Base-by-base conservation (phyloP, 2,329 filamentous ascomycete genomes). In the Epichloe festucae region DNA sequence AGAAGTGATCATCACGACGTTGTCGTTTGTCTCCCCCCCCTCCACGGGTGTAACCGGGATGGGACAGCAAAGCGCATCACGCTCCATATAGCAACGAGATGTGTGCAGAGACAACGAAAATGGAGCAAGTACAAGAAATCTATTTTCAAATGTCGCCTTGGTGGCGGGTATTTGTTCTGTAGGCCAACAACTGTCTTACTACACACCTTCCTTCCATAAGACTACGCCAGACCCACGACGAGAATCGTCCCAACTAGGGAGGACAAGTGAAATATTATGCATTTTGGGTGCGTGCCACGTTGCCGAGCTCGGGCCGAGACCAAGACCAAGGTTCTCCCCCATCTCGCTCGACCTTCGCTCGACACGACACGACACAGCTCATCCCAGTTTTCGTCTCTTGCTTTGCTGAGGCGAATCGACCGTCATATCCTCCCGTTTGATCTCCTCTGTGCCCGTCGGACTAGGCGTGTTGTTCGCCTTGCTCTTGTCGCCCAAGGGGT, bases 361-460 rank as follows among this genome's bases (percentile, higher is more conserved):
- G 27, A 27, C 7, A 17, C 15, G 8, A 10, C 7, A 17, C n/a
- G n/a, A n/a, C n/a, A n/a, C n/a, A 17, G 14, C 8, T 61, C 54
- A 69, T 27, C 57, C 62, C 41, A 70, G 54, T 7, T 71, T 67
- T 34, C 71, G 64, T 23, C 70, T 63, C 61, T 73, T 73, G 12
- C 56, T 58, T 34, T 62, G 63, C 31, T 60, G 60, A 46, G 57
- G 56, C 0, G 62, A 58, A 23, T 56, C 54, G 36, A 59, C 21
- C 2, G 57, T 61, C 17, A 73, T 48, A 21, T 76, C 74, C 8
- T 72, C 65, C 11, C 73, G 66, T 15, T 60, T 58, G 19, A 78
- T 74, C 60, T 78, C 76, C 57, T 79, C 76, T 1, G 74, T 78
- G 2, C 66, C 70, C 1, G 69, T 69, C 11, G 73, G 67, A 53